Conservation (phyloP, 352 stramenopile species). For the Phytophthora vignae region DNA sequence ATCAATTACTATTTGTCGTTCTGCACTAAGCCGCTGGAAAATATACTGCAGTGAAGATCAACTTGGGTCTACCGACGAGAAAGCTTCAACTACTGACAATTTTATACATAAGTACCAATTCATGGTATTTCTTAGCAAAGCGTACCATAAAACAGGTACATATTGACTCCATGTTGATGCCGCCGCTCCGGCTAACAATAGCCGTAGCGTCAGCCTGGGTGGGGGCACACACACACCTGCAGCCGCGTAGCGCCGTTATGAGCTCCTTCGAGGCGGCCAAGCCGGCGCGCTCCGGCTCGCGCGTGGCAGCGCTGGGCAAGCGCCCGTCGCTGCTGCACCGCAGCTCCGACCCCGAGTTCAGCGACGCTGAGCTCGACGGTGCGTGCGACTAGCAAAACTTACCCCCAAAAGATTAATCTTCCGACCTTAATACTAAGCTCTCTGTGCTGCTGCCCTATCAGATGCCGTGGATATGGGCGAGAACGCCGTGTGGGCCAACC, state of each 20-base stretch:
- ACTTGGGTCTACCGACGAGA: too few species aligned
- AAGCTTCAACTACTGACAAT: too few species aligned
- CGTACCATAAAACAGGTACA: background rate
- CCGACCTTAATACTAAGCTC: slow-evolving; percentile 3
- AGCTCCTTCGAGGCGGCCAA: slow-evolving; percentile 47
- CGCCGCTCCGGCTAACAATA: background rate
- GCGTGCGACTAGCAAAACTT: slow-evolving; percentile 17
- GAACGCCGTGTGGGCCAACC: slow-evolving; percentile 62
- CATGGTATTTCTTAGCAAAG: background rate
- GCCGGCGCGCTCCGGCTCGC: slow-evolving; percentile 7
- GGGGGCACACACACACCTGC: background rate
- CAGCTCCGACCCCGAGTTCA: slow-evolving; percentile 72
- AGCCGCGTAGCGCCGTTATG: slow-evolving; percentile 22
- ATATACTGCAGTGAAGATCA: too few species aligned
- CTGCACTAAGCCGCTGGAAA: too few species aligned
- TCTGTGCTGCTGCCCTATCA: slow-evolving; percentile 12
- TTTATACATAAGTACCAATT: background rate
- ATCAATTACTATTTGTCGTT: too few species aligned
- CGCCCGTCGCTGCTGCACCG: slow-evolving; percentile 55
- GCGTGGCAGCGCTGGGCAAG: slow-evolving; percentile 31
- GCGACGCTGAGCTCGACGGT: slow-evolving; percentile 62
- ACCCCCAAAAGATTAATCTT: slow-evolving; percentile 11
- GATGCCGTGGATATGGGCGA: slow-evolving; percentile 78
- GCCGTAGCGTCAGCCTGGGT: background rate
- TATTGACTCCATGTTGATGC: background rate